Evolutionary conservation across 148 eudicot species (phyloP), one percentile per base, ranked within the genome.

Genomic region (Rhododendron ovatum): DNA sequence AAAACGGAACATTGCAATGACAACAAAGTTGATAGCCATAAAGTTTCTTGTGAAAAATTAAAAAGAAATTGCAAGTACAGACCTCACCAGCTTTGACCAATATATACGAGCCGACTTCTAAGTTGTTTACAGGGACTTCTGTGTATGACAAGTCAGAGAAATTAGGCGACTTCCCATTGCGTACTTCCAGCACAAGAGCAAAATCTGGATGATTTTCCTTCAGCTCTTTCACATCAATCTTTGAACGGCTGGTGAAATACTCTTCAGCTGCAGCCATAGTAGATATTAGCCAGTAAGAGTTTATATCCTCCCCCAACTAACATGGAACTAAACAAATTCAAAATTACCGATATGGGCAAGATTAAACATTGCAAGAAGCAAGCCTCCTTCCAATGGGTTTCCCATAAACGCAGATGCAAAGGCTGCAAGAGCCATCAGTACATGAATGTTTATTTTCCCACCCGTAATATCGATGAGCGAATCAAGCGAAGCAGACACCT

Each of bases 81-180:
- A 97, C 99, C 99, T 97, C 98, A 86, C 98, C 99, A 92, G 99
- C 99, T 95, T 93, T 95, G 89, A 97, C 98, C 94, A 97, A 95
- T 43, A 97, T 88, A 90, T 86, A 94, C 6, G 98, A 93, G 90
- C 98, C 99, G 71, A 97, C 98, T 91, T 90, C 88, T 83, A 97
- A 59, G 85, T 92, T 96, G 85, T 91, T 93, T 85, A 97, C 98
- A 61, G 98, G 98, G 48, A 94, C 93, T 84, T 93, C 91, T 61
- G 87, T 81, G 89, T 97, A 95, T 24, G 89, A 87, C 88, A 97
- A 89, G 90, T 93, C 93, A 87, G 98, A 93, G 84, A 97, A 93
- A 86, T 84, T 90, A 51, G 90, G 94, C 11, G 78, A 86, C 39
- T 85, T 89, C 77, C 89, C 90, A 84, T 90, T 83, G 82, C 88